Evolutionary conservation across 192 early-diverging fungal species (phyloP), one percentile per base, ranked within the genome.

Genomic region (Globomyces pollinis-pini): DNA sequence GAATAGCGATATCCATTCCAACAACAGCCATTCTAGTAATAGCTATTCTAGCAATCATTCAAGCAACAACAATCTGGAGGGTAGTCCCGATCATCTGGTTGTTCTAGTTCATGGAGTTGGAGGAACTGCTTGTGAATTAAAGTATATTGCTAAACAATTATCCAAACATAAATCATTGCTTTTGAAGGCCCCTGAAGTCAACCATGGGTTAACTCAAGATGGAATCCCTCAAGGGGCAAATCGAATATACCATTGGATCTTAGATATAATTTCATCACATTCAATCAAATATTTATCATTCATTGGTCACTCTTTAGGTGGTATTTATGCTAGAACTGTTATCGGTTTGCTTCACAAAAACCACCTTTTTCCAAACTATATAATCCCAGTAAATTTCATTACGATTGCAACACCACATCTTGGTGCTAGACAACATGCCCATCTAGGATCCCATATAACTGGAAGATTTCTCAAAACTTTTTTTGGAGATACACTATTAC

Each of bases 91-190:
- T 26, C 55, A 57, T 32, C 38, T 57, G 16, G 23, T 57, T 39
- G 55, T 57, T 38, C 38, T 57, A 39, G 20, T 57, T 3, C 55
- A 57, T 43, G 55, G 55, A 44, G 18, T 57, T 5, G 32, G 39
- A 1, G 55, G 55, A 0, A 29, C 38, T 7, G 26, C 38, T 8
- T 39, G 36, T 24, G 55, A 57, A n/a, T 30, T 57, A 23, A 38
- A 57, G 28, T 57, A 39, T 29, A 15, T 57, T 28, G 32, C 21
- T 8, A 29, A 44, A n/a, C 28, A 57, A 16, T 38, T 57, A 8
- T 28, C 28, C 23, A 3, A 47, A 26, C 38, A 57, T 3, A 21
- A 36, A n/a, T 5, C 6, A 13, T 0, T 43, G 6, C n/a, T 39
- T 0, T 29, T 33, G 28, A 15, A 39, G 39, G 32, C 28, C 18